Evolutionary conservation across 306 rosid genomes (phyloP).

Genomic region (Boehmeria nivea): DNA sequence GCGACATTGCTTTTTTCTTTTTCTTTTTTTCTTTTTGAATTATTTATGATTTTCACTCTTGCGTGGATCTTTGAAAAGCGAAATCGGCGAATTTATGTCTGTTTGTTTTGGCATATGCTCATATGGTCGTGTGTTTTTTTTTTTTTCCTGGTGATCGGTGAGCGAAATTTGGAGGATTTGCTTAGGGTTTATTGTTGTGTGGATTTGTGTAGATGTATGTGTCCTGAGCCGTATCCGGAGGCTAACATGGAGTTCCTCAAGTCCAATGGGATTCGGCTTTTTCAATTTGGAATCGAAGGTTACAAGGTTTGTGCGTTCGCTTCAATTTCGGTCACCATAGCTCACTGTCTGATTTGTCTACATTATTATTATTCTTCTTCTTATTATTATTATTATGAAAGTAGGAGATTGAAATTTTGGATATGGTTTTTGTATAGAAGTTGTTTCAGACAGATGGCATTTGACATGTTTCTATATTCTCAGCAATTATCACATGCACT

Average conservation of each 20-base stretch:
- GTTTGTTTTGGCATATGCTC: too few relatives aligned
- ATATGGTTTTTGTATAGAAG: slow-evolving; percentile 1
- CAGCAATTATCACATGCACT: slow-evolving; percentile 8
- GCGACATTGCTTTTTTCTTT: neutral
- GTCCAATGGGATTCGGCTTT: slow-evolving; percentile 73
- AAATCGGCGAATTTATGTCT: too few relatives aligned
- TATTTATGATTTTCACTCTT: neutral
- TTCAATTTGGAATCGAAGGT: slow-evolving; percentile 94
- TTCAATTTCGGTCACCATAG: too few relatives aligned
- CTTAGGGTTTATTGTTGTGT: neutral
- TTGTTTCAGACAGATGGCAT: slow-evolving; percentile 5
- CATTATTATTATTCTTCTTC: too few relatives aligned
- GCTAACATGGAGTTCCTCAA: slow-evolving; percentile 78
- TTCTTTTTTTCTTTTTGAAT: neutral
- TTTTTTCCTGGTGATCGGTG: too few relatives aligned
- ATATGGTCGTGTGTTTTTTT: too few relatives aligned
- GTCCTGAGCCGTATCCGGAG: slow-evolving; percentile 93
- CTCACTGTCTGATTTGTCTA: slow-evolving; percentile 8
- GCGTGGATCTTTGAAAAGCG: too few relatives aligned
- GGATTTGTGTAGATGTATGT: slow-evolving; percentile 55
- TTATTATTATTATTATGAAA: neutral
- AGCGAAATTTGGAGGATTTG: slow-evolving; percentile 3
- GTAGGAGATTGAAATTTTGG: neutral
- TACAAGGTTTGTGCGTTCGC: slow-evolving; percentile 46
- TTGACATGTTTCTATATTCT: slow-evolving; percentile 10